These are phyloP conservation scores for Grosmannia serpens DNA, from an alignment of 2,329 filamentous ascomycete genomes.

Conservation along the genomic window DNA sequence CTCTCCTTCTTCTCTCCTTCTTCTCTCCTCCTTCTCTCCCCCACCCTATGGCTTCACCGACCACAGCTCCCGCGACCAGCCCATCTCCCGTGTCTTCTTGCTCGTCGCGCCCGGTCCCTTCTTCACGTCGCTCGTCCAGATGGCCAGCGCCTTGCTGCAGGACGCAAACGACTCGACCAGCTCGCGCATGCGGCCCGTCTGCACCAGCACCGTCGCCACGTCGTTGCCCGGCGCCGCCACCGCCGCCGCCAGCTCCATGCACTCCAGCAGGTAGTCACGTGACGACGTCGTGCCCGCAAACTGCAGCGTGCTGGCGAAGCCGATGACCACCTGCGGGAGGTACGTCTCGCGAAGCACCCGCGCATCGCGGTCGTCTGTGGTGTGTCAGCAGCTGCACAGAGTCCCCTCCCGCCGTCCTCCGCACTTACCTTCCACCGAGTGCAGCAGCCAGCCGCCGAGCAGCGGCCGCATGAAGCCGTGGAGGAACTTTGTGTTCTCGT, in stretches of 20 bases:
- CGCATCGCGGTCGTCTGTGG: constrained; percentile 47
- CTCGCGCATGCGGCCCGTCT: constrained; percentile 59
- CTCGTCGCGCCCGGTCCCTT: constrained; percentile 34
- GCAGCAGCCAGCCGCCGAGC: constrained; percentile 52
- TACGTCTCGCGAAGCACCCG: constrained; percentile 60
- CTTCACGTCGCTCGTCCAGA: constrained; percentile 40
- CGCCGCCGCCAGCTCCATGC: constrained; percentile 71
- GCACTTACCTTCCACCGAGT: constrained; percentile 42
- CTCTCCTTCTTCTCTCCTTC: neutral
- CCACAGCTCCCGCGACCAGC: constrained; percentile 54
- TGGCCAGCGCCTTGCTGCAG: constrained; percentile 60
- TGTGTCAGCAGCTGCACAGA: neutral
- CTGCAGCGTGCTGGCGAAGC: constrained; percentile 71
- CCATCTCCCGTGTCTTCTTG: constrained; percentile 50
- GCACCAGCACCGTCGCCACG: constrained; percentile 52
- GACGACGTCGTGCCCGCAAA: constrained; percentile 64
- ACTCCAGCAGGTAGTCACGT: constrained; percentile 66
- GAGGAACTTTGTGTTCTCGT: constrained; percentile 39
- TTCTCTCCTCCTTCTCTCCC: neutral
- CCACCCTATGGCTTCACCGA: constrained; percentile 32
- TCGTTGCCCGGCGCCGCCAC: constrained; percentile 62
- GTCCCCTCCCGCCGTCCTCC: neutral
- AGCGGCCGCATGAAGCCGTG: constrained; percentile 48
- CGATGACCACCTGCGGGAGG: constrained; percentile 74
- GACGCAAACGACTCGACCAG: constrained; percentile 65